Conservation (phyloP, 768 basidiomycete species). For the Chlorophyllum brunneum region DNA sequence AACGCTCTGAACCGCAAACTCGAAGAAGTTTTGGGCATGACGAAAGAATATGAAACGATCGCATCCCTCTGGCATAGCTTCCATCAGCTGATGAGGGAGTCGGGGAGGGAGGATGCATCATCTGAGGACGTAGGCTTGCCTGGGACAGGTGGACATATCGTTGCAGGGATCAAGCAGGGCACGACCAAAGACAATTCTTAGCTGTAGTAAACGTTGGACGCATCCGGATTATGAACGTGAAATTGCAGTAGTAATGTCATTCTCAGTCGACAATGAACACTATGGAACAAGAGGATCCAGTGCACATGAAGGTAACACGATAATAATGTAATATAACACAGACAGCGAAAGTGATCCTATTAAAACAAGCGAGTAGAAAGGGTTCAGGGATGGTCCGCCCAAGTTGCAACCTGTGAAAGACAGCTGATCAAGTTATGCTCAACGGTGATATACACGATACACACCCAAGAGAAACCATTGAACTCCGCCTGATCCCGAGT, state of each 20-base stretch:
- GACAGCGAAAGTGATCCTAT: slow-evolving; percentile 11
- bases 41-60: slow-evolving; percentile 87
- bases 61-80: slow-evolving; percentile 83
- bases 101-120: slow-evolving; percentile 30
- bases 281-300: slow-evolving; percentile 4
- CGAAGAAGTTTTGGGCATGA: slow-evolving; percentile 91
- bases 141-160: slow-evolving; percentile 69
- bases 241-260: not conserved
- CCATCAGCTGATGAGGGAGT: slow-evolving; percentile 68
- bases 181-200: slow-evolving; percentile 1
- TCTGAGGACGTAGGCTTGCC: slow-evolving; percentile 49
- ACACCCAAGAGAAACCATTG: slow-evolving; percentile 94
- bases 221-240: not conserved
- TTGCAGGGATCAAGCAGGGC: slow-evolving; percentile 26
- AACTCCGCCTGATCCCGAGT: slow-evolving; percentile 92
- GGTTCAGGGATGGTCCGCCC: slow-evolving; percentile 52
- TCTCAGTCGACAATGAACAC: slow-evolving; percentile 2
- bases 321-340: slow-evolving; percentile 25
- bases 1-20: slow-evolving; percentile 88
- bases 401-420: slow-evolving; percentile 40
- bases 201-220: not conserved
- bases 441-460: not conserved
- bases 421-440: not conserved
- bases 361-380: slow-evolving; percentile 12
- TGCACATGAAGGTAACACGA: slow-evolving; percentile 16